Conservation (phyloP, 2,329 filamentous ascomycete species). For the Penicillium corylophilum region DNA sequence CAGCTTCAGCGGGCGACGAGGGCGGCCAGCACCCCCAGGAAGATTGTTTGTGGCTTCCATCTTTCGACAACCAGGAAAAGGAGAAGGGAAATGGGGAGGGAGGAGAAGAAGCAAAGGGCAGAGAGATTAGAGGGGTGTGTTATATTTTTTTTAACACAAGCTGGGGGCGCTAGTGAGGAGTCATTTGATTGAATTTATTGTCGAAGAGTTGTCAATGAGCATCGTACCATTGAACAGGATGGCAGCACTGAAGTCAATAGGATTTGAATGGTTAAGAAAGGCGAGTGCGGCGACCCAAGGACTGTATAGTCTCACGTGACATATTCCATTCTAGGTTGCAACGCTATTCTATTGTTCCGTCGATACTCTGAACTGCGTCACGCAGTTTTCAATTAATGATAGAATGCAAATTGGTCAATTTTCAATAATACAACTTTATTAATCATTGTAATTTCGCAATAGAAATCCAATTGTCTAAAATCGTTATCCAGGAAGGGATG, state of each 20-base stretch:
- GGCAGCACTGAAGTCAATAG: background rate
- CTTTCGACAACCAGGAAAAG: background rate
- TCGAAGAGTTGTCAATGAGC: background rate
- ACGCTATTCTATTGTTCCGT: background rate
- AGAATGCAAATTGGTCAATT: background rate
- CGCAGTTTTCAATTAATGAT: background rate
- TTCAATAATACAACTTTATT: background rate
- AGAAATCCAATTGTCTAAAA: background rate
- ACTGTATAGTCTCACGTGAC: conserved; percentile 34
- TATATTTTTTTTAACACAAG: background rate
- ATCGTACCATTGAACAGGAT: background rate
- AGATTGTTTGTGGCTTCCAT: background rate
- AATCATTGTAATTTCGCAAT: background rate
- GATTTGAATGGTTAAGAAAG: background rate
- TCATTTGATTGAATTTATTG: background rate
- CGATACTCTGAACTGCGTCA: background rate
- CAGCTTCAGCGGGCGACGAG: background rate
- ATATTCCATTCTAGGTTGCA: background rate
- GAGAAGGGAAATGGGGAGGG: background rate
- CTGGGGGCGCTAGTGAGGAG: background rate
- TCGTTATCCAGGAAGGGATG: background rate
- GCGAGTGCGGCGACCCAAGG: conserved; percentile 16
- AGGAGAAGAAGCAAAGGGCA: background rate
- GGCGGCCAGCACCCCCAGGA: background rate
- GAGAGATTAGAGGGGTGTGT: background rate